Evolutionary conservation across 768 basidiomycete genomes (phyloP).

Genomic region (Suillus luteus): DNA sequence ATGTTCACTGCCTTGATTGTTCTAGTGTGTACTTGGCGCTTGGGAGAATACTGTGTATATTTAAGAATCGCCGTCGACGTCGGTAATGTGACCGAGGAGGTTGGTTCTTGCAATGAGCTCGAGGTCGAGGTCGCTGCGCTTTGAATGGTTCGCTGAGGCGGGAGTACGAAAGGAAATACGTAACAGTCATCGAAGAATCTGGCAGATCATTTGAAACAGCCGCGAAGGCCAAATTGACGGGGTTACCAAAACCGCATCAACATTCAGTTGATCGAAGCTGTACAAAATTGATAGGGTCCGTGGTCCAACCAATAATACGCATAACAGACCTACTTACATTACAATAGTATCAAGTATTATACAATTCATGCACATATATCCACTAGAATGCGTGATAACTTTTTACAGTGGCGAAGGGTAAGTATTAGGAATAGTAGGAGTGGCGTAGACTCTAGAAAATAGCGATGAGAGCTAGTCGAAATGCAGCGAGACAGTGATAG

Average conservation of each 20-base stretch:
- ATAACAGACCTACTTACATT: slow-evolving; percentile 33
- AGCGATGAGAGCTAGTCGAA: slow-evolving; percentile 17
- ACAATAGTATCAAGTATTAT: slow-evolving; percentile 33
- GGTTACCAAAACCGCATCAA: slow-evolving; percentile 35
- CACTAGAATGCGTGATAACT: slow-evolving; percentile 38
- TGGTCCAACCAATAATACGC: background rate
- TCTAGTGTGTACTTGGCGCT: slow-evolving; percentile 16
- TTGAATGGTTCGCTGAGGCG: slow-evolving; percentile 15
- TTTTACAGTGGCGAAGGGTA: slow-evolving; percentile 35
- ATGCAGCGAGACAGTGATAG: slow-evolving; percentile 27
- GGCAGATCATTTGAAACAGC: slow-evolving; percentile 27
- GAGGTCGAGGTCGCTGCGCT: background rate
- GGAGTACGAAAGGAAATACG: slow-evolving; percentile 22
- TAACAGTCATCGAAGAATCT: slow-evolving; percentile 20
- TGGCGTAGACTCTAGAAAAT: slow-evolving; percentile 31
- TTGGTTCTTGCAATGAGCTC: background rate
- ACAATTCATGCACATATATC: slow-evolving; percentile 40
- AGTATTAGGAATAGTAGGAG: slow-evolving; percentile 31
- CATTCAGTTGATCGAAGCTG: slow-evolving; percentile 24
- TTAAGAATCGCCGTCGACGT: slow-evolving; percentile 13
- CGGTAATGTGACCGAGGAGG: slow-evolving; percentile 5
- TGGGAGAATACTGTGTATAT: slow-evolving; percentile 1
- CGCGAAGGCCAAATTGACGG: slow-evolving; percentile 29
- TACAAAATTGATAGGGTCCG: slow-evolving; percentile 11
- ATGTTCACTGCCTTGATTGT: slow-evolving; percentile 29